These are phyloP conservation scores for Cryptococcus maquisensis DNA, from an alignment of 1,284 basidiomycete genomes.

Conservation along the genomic window DNA sequence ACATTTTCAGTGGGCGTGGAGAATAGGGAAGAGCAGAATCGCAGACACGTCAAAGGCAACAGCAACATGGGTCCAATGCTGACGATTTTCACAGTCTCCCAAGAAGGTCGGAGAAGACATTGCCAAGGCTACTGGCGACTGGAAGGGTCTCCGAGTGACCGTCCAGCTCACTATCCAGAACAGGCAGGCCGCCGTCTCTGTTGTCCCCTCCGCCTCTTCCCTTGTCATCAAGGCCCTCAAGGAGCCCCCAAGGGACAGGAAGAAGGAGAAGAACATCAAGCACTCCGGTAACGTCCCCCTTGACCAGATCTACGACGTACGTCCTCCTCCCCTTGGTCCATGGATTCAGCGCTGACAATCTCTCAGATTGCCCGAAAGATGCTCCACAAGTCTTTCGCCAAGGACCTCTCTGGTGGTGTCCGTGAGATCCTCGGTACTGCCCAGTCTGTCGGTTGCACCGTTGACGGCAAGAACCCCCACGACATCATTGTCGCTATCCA, in stretches of 20 bases:
- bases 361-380: conserved; percentile 69
- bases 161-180: conserved; percentile 99
- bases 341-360: not conserved
- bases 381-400: conserved; percentile 91
- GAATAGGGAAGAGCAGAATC: not conserved
- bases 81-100: conserved; percentile 66
- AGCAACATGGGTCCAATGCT: not conserved
- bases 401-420: conserved; percentile 79
- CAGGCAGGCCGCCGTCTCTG: conserved; percentile 89
- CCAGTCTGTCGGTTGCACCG: conserved; percentile 90
- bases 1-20: not conserved
- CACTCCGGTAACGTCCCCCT: conserved; percentile 93
- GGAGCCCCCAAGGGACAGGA: conserved; percentile 97
- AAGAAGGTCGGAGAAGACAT: conserved; percentile 99
- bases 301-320: conserved; percentile 85
- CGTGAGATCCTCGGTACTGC: conserved; percentile 95
- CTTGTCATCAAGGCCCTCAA: conserved; percentile 99
- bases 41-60: not conserved
- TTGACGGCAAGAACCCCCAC: conserved; percentile 90
- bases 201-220: conserved; percentile 96
- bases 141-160: conserved; percentile 99
- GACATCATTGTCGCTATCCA: conserved; percentile 95
- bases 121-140: conserved; percentile 95
- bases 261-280: conserved; percentile 99
- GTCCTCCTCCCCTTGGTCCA: conserved; percentile 3